A percentile compares a stretch with the other conserved stretches of the same genome.
phyloP scores from a whole-genome alignment of 768 basidiomycete species.

The Serpula lacrymans region DNA sequence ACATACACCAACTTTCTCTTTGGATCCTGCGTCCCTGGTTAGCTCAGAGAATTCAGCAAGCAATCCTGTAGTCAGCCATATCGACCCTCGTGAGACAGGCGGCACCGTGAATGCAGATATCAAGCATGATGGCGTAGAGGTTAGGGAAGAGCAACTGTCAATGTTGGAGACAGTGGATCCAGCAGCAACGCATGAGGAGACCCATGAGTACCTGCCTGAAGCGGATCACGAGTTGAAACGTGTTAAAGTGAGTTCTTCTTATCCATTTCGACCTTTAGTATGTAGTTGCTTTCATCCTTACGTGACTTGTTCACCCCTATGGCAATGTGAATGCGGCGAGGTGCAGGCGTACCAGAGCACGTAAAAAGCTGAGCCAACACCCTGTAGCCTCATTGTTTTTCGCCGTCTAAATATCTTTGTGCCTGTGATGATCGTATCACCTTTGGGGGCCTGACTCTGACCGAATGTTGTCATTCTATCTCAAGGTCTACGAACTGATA shows the following conservation, averaged over 20 bases:
- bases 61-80: conserved; percentile 21
- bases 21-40: conserved; percentile 25
- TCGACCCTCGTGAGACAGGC: conserved; percentile 25
- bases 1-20: conserved; percentile 28
- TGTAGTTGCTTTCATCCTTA: too few species aligned
- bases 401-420: too few species aligned
- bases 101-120: conserved; percentile 31
- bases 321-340: too few species aligned
- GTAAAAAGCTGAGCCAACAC: too few species aligned
- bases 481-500: conserved; percentile 90
- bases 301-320: too few species aligned
- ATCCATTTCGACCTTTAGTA: conserved; percentile 11
- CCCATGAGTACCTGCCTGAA: conserved; percentile 60
- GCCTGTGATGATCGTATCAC: conserved; percentile 23
- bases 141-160: conserved; percentile 29
- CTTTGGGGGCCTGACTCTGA: conserved; percentile 26
- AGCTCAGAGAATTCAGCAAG: conserved; percentile 23
- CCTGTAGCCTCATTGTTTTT: too few species aligned
- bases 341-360: too few species aligned
- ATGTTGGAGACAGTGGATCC: conserved; percentile 35
- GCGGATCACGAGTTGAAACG: conserved; percentile 76
- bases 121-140: conserved; percentile 29
- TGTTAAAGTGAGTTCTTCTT: conserved; percentile 62
- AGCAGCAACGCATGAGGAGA: conserved; percentile 47
- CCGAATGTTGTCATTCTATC: conserved; percentile 22